A percentile compares a stretch with the other conserved stretches of the same genome.
Conservation (phyloP, 106 monocot species). For the Narthecium ossifragum region DNA sequence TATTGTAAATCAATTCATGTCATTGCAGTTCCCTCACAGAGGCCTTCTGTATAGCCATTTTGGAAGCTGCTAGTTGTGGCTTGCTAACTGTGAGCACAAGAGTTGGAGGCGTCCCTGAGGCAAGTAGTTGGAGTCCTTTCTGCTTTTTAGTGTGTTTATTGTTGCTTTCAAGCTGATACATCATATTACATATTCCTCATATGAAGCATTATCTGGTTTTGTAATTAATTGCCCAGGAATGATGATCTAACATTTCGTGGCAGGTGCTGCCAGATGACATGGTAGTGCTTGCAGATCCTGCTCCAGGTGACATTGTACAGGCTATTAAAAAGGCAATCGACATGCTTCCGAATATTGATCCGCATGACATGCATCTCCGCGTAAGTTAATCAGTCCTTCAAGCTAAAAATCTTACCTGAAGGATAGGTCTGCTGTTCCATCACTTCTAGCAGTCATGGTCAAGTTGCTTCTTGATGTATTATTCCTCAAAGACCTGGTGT, state of each 20-base stretch:
- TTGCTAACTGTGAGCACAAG: conserved; percentile 96
- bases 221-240: too few relatives aligned
- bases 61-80: conserved; percentile 99
- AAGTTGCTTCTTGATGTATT: conserved; percentile 3
- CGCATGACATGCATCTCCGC: conserved; percentile 71
- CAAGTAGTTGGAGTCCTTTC: conserved; percentile 10
- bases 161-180: background rate
- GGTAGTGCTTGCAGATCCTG: conserved; percentile 90
- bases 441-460: background rate
- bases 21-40: conserved; percentile 88
- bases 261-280: conserved; percentile 99
- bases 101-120: conserved; percentile 99
- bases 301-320: conserved; percentile 69
- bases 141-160: background rate
- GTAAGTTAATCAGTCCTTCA: conserved; percentile 23
- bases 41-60: conserved; percentile 99
- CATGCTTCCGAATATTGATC: conserved; percentile 80
- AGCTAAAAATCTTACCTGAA: background rate
- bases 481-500: too few relatives aligned
- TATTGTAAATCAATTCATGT: background rate
- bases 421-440: background rate
- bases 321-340: conserved; percentile 79
- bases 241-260: conserved; percentile 1
- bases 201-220: too few relatives aligned
- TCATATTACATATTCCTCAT: too few relatives aligned